These are phyloP conservation scores for Yamadazyma oceani DNA, from an alignment of 1,139 yeast species.

Conservation along the genomic window DNA sequence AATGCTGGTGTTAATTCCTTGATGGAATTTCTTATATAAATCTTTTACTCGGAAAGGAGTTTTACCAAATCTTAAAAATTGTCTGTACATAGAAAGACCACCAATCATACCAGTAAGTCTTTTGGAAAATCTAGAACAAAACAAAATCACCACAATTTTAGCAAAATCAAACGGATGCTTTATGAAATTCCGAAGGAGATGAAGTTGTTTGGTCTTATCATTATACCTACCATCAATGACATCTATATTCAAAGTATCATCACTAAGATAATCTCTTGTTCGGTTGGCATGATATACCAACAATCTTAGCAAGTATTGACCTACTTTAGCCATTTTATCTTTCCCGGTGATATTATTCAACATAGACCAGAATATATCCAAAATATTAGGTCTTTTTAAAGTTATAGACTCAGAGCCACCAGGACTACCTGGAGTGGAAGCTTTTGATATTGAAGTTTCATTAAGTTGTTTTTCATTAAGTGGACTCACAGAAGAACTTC, in stretches of 20 bases:
- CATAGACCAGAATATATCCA: slow-evolving; percentile 52
- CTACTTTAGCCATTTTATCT: slow-evolving; percentile 66
- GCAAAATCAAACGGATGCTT: slow-evolving; percentile 45
- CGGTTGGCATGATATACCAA: slow-evolving; percentile 49
- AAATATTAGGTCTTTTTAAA: slow-evolving; percentile 14
- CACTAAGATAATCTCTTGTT: slow-evolving; percentile 38
- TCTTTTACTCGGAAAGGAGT: slow-evolving; percentile 58
- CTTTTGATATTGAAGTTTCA: too few relatives aligned
- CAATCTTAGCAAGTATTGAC: slow-evolving; percentile 58
- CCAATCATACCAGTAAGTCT: slow-evolving; percentile 41
- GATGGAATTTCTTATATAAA: slow-evolving; percentile 23
- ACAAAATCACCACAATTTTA: slow-evolving; percentile 33
- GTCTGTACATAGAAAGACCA: slow-evolving; percentile 62
- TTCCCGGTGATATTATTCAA: slow-evolving; percentile 62
- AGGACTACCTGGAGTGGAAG: too few relatives aligned
- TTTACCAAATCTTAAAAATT: slow-evolving; percentile 68
- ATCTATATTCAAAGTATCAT: slow-evolving; percentile 31
- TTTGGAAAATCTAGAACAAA: slow-evolving; percentile 35
- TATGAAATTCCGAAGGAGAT: slow-evolving; percentile 37
- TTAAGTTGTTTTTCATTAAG: slow-evolving; percentile 2
- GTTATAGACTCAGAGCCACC: too few relatives aligned
- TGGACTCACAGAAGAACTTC: slow-evolving; percentile 12
- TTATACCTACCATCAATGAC: slow-evolving; percentile 32
- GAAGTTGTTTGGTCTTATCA: slow-evolving; percentile 33
- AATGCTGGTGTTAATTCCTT: slow-evolving; percentile 10